Evolutionary conservation across 2,329 filamentous ascomycete species (phyloP).

Genomic region (Colletotrichum chrysophilum): DNA sequence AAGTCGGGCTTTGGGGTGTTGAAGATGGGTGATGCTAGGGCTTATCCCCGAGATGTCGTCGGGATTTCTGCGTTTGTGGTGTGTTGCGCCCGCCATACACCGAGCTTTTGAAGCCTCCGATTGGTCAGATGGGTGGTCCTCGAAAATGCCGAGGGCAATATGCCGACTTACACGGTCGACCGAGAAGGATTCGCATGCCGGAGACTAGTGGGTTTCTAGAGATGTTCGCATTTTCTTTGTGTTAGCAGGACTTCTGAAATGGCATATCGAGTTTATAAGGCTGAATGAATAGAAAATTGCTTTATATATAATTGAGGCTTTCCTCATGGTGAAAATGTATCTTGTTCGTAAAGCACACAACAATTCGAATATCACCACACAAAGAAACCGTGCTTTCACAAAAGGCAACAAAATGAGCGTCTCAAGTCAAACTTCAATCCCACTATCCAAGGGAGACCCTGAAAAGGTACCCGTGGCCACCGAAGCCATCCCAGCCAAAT

Average conservation of each 20-base stretch:
- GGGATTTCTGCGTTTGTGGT: background rate
- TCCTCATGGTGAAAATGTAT: background rate
- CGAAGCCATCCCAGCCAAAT: background rate
- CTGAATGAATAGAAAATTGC: background rate
- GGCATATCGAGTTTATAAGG: background rate
- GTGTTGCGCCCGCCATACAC: background rate
- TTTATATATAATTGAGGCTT: background rate
- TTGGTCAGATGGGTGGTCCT: background rate
- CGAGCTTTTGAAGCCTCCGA: background rate
- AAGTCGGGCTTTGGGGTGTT: too few relatives aligned
- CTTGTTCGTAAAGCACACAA: background rate
- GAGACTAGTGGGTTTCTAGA: background rate
- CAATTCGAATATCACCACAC: fast-evolving
- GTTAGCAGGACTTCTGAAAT: background rate
- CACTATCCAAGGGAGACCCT: background rate
- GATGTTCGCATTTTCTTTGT: background rate
- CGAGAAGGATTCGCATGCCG: background rate
- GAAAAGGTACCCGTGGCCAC: background rate
- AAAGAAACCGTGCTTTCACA: fast-evolving
- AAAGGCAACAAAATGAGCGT: background rate
- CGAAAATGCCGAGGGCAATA: background rate
- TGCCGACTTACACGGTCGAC: constrained; percentile 6
- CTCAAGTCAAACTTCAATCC: background rate
- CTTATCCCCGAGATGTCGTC: constrained; percentile 11
- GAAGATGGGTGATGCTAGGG: background rate